A percentile compares a stretch with the other conserved stretches of the same genome.
These are phyloP conservation scores for Hypsizygus marmoreus DNA, from an alignment of 768 basidiomycete genomes.

Conservation along the genomic window DNA sequence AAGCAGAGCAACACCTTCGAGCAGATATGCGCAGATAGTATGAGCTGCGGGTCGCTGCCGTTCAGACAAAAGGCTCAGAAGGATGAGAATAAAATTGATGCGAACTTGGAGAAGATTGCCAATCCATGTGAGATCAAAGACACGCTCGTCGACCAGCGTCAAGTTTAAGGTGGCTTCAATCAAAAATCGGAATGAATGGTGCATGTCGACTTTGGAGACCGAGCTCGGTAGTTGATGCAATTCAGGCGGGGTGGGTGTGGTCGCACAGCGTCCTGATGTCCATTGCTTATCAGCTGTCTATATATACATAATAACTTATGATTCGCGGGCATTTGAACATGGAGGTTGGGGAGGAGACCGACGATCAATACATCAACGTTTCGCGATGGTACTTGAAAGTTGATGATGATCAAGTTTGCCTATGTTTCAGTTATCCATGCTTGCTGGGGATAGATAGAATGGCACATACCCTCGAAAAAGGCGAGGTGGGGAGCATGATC, in stretches of 20 bases:
- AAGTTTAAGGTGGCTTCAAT: conserved; percentile 14
- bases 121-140: neutral
- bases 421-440: too few species aligned
- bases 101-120: conserved; percentile 4
- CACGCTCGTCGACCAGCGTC: conserved; percentile 10
- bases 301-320: too few species aligned
- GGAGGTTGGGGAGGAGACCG: too few species aligned
- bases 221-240: neutral
- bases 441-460: too few species aligned
- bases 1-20: conserved; percentile 1
- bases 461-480: too few species aligned
- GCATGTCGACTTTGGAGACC: conserved; percentile 5
- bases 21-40: conserved; percentile 6
- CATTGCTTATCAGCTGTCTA: too few species aligned
- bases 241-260: conserved; percentile 3
- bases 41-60: conserved; percentile 2
- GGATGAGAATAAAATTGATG: neutral
- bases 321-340: too few species aligned
- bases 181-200: conserved; percentile 7
- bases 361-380: too few species aligned
- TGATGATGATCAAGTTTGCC: too few species aligned
- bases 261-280: conserved; percentile 8
- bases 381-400: too few species aligned
- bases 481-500: too few species aligned
- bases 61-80: neutral